phyloP scores from a whole-genome alignment of 1,284 basidiomycete genomes.

The Austropuccinia psidii region DNA sequence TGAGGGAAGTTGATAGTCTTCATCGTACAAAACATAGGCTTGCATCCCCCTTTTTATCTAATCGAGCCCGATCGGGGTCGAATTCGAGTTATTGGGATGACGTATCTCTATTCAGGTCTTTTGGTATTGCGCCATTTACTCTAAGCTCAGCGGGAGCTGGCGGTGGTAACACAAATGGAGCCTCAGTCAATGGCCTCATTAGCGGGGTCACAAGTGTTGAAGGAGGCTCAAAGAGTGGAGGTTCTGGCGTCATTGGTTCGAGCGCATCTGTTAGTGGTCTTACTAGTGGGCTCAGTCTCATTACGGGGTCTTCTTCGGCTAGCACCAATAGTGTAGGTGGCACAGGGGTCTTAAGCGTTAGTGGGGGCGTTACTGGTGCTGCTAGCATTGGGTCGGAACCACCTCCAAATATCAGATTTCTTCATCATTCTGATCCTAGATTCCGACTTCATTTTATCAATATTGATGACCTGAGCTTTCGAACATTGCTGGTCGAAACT shows the following conservation, averaged over 20 bases:
- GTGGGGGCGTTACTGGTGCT: not conserved
- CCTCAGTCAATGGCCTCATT: slow-evolving; percentile 4
- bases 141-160: slow-evolving; percentile 37
- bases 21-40: slow-evolving; percentile 56
- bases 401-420: not conserved
- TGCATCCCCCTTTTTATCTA: slow-evolving; percentile 12
- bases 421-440: slow-evolving; percentile 75
- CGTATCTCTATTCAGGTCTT: slow-evolving; percentile 39
- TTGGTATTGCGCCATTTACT: slow-evolving; percentile 22
- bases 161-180: not conserved
- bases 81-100: slow-evolving; percentile 44
- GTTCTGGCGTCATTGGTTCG: slow-evolving; percentile 19
- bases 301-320: slow-evolving; percentile 22
- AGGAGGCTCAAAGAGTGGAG: not conserved
- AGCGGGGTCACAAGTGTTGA: slow-evolving; percentile 5
- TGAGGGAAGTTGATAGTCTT: slow-evolving; percentile 83
- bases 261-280: slow-evolving; percentile 19
- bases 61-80: slow-evolving; percentile 61
- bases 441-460: slow-evolving; percentile 56
- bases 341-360: not conserved
- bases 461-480: slow-evolving; percentile 45
- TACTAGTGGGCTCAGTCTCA: slow-evolving; percentile 25
- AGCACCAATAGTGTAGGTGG: not conserved
- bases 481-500: slow-evolving; percentile 43
- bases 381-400: not conserved